Evolutionary conservation across 169 alveolate genomes (phyloP), one percentile per base, ranked within the genome.

Genomic region (Plasmodium sp.): DNA sequence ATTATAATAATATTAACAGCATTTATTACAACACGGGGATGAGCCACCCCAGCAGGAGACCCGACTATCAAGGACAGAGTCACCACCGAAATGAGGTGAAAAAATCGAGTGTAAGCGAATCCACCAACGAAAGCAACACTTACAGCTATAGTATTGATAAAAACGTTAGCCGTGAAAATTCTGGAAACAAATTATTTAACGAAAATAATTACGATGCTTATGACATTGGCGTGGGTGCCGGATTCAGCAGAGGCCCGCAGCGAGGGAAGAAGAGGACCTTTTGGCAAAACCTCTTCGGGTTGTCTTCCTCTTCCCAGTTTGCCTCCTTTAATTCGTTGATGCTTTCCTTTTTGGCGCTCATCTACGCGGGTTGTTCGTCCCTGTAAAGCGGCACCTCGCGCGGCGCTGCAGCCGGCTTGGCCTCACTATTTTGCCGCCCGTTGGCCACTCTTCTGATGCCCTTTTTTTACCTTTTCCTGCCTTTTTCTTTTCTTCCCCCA

Each of bases 301-400:
- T 75, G 58, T 84, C 93, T 84, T 84, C 93, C 45, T 84, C 93
- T 72, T 84, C 93, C 22, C 45, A 84, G 22, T 84, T 31, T 74
- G 10, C 18, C 36, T 18, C 54, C 36, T 48, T 84, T 31, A 84
- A 48, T 34, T 45, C 34, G 75, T 45, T 84, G 33, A 14, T 75
- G 74, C 34, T 45, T 48, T 14, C 74, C 33, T 81, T 81, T 27
- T 73, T 84, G 62, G 39, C 58, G 31, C 22, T 84, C 36, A 74
- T 84, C 22, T 54, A 43, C 33, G 80, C 67, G 22, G 22, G 39
- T 48, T 51, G 6, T 10, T 27, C 41, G 36, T 22, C 84, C 54
- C 58, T 83, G 12, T 83, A 36, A 5, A 31, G 22, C 27, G 16
- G 58, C 12, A 18, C 27, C 56, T 33, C n/a, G 36, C 41, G 39